phyloP scores from a whole-genome alignment of 352 stramenopile genomes.

The Phytophthora rubi region DNA sequence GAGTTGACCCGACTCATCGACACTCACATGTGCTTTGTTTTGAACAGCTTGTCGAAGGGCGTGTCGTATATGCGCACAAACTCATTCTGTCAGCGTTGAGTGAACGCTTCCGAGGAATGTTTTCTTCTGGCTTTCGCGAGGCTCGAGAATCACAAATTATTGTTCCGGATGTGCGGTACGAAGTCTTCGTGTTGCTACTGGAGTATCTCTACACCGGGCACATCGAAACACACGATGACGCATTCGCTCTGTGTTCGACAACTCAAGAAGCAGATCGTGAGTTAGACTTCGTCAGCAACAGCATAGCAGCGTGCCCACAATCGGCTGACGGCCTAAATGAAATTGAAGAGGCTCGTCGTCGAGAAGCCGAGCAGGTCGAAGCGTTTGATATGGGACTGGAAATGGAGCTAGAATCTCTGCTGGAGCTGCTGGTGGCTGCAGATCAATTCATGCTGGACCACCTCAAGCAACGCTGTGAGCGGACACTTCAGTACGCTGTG shows the following conservation, averaged over 20 bases:
- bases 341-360: slow-evolving; percentile 34
- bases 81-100: slow-evolving; percentile 93
- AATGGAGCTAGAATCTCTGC: slow-evolving; percentile 68
- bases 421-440: slow-evolving; percentile 92
- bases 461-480: slow-evolving; percentile 96
- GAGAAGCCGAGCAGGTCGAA: slow-evolving; percentile 18
- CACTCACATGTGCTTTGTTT: not conserved
- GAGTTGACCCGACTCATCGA: slow-evolving; percentile 3
- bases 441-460: slow-evolving; percentile 98
- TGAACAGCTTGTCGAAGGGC: slow-evolving; percentile 89
- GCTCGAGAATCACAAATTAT: slow-evolving; percentile 82
- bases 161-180: slow-evolving; percentile 90
- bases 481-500: slow-evolving; percentile 82
- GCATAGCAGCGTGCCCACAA: slow-evolving; percentile 33
- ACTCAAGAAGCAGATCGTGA: slow-evolving; percentile 17
- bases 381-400: slow-evolving; percentile 30
- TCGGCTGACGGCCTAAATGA: slow-evolving; percentile 45
- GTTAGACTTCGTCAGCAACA: slow-evolving; percentile 32
- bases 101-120: slow-evolving; percentile 95
- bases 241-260: slow-evolving; percentile 30
- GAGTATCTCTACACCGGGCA: slow-evolving; percentile 95
- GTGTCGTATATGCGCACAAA: slow-evolving; percentile 93
- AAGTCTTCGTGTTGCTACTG: slow-evolving; percentile 92
- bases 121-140: slow-evolving; percentile 93
- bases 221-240: slow-evolving; percentile 43